Base-by-base conservation (phyloP, 106 monocot species). In the Platanthera zijinensis region DNA sequence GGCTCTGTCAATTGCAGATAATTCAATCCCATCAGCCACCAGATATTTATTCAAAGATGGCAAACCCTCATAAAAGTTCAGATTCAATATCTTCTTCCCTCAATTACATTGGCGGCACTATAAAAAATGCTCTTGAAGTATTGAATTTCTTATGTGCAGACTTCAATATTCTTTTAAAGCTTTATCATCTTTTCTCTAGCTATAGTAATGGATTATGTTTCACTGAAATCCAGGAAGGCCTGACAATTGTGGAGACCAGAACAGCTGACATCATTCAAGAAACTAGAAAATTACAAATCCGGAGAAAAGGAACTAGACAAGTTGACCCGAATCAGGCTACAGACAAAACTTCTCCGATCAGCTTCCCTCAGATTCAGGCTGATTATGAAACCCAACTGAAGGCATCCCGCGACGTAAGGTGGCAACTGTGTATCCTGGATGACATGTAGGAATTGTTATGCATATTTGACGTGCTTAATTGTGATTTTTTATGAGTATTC, bases 351-450 rank as follows among this genome's bases (percentile, higher is more conserved):
- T 64, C 76, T 52, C 79, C 79, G 71, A 75, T 51, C 17, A 51
- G 72, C 48, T 57, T 84, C 72, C 76, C 76, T 76, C 90, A 85
- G 63, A 81, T 82, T 71, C 92, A 82, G 83, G 69, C 83, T 48
- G 92, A 92, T 48, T 81, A 90, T 63, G 92, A 95, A 74, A 92
- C 90, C 71, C 95, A 95, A 80, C 77, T 95, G 85, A 95, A 95
- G 95, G 92, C 95, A 82, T 95, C 95, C 79, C 92, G 95, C 81
- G 92, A 95, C 85, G 95, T 95, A 92, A 92, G 95, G 90, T 90
- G 86, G 86, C 92, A 83, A 88, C 81, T 86, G 84, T 88, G 84
- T 90, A 79, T 83, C 79, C 77, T 84, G 75, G 69, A 77, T 71
- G 80, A 53, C 19, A 68, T 81, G 52, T n/a, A 61, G 49, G 48